These are phyloP conservation scores for Aspergillus tanneri DNA, from an alignment of 2,329 filamentous ascomycete genomes.

Conservation along the genomic window DNA sequence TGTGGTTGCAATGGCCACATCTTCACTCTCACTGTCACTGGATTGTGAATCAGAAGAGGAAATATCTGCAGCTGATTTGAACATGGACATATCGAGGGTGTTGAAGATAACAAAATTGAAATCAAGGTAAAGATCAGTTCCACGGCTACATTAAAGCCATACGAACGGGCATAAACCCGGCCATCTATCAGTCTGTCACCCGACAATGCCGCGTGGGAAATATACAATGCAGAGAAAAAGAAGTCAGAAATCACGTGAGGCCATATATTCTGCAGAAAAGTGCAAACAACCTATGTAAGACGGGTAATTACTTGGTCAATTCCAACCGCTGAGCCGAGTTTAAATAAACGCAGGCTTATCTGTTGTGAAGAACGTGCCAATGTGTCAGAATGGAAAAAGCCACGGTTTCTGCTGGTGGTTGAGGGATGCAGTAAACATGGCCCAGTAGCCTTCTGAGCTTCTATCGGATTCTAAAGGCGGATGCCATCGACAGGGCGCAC, in stretches of 20 bases:
- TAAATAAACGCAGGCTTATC: background rate
- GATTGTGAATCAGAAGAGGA: slow-evolving; percentile 39
- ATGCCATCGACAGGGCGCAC: slow-evolving; percentile 30
- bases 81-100: slow-evolving; percentile 39
- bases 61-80: slow-evolving; percentile 39
- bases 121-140: background rate
- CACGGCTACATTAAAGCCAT: slow-evolving; percentile 1
- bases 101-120: background rate
- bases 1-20: slow-evolving; percentile 12
- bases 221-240: background rate
- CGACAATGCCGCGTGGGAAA: background rate
- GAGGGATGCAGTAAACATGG: slow-evolving; percentile 19
- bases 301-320: background rate
- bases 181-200: slow-evolving; percentile 2
- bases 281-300: background rate
- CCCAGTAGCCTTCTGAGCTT: slow-evolving; percentile 22
- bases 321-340: background rate
- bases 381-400: background rate
- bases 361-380: background rate
- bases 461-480: slow-evolving; percentile 34
- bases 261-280: slow-evolving; percentile 3
- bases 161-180: background rate
- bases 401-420: slow-evolving; percentile 9
- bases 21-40: slow-evolving; percentile 27
- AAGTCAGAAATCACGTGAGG: background rate